phyloP scores from a whole-genome alignment of 2,329 filamentous ascomycete genomes.

The Pseudogymnoascus sp. region DNA sequence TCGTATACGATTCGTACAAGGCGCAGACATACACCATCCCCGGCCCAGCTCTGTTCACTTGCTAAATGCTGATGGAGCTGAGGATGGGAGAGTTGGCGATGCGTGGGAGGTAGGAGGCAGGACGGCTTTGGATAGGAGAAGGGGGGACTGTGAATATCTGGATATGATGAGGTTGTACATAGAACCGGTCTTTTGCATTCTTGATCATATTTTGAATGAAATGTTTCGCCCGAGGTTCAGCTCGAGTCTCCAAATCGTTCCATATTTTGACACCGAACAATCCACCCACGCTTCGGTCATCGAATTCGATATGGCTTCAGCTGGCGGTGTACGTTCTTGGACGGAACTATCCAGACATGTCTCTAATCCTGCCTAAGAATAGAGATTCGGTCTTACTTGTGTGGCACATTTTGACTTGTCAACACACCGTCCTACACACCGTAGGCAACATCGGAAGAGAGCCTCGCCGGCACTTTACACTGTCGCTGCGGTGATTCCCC shows the following conservation, averaged over 20 bases:
- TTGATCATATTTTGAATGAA: neutral
- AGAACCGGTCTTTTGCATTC: neutral
- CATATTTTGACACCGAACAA: neutral
- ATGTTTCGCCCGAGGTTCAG: neutral
- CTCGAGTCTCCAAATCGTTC: neutral
- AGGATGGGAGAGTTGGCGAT: neutral
- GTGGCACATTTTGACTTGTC: neutral
- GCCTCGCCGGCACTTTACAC: neutral
- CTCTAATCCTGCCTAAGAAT: neutral
- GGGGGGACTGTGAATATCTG: neutral
- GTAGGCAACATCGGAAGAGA: neutral
- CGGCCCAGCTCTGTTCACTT: conserved; percentile 40
- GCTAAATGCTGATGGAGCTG: conserved; percentile 26
- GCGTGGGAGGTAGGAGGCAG: neutral
- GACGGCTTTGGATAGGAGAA: neutral
- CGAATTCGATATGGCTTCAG: neutral
- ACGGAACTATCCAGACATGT: conserved; percentile 1
- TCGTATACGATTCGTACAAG: conserved; percentile 35
- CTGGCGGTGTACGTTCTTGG: neutral
- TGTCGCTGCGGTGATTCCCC: neutral
- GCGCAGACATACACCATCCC: conserved; percentile 37
- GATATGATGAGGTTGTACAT: neutral
- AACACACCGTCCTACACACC: neutral
- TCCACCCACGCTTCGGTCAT: neutral
- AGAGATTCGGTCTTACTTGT: neutral